phyloP scores from a whole-genome alignment of 768 basidiomycete genomes.

The Sarcodon sp. region DNA sequence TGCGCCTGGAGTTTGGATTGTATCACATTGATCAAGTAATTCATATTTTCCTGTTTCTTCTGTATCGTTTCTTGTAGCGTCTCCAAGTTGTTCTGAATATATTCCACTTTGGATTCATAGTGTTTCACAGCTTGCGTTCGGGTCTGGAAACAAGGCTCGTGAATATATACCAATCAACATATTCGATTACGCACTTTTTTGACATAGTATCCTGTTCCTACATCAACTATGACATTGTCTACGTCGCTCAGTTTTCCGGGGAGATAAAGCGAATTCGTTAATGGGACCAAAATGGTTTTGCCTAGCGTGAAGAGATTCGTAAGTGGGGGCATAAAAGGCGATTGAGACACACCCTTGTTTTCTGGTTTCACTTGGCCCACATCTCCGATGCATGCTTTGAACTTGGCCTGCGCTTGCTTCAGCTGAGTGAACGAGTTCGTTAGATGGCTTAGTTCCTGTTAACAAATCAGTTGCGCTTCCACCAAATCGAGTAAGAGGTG shows the following conservation, averaged over 20 bases:
- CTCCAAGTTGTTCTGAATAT: constrained; percentile 74
- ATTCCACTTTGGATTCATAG: constrained; percentile 72
- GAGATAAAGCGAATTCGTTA: constrained; percentile 92
- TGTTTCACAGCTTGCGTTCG: constrained; percentile 70
- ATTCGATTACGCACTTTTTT: constrained; percentile 54
- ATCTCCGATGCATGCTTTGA: constrained; percentile 76
- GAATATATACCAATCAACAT: neutral
- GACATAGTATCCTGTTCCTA: constrained; percentile 95
- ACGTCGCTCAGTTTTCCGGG: constrained; percentile 79
- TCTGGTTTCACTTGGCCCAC: constrained; percentile 60
- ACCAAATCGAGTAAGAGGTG: constrained; percentile 5
- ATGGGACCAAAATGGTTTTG: constrained; percentile 81
- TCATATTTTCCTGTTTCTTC: constrained; percentile 86
- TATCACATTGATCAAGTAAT: constrained; percentile 58
- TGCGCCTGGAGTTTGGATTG: constrained; percentile 40
- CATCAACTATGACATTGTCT: constrained; percentile 85
- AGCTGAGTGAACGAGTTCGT: constrained; percentile 88
- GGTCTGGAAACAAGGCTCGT: constrained; percentile 32
- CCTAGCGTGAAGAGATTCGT: constrained; percentile 27
- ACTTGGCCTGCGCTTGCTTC: constrained; percentile 88
- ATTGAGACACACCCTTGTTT: constrained; percentile 37
- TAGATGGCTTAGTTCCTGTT: constrained; percentile 83
- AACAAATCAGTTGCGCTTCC: neutral
- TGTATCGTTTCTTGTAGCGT: constrained; percentile 79
- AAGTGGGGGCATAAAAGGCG: neutral